phyloP scores from a whole-genome alignment of 2,329 filamentous ascomycete genomes.

The Neofusicoccum umdonicola region DNA sequence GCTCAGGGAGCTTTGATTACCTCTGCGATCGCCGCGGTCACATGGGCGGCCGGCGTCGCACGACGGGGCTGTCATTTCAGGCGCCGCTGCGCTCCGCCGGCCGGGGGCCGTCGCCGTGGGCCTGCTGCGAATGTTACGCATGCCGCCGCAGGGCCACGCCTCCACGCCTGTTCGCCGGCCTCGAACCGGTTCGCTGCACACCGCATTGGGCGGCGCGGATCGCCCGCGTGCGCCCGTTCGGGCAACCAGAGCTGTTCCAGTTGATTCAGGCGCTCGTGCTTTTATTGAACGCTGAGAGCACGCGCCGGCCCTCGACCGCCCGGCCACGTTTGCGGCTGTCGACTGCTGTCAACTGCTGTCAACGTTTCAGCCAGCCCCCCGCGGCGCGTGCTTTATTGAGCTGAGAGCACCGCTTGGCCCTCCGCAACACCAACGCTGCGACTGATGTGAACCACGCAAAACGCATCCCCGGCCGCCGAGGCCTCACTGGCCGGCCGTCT shows the following conservation, averaged over 20 bases:
- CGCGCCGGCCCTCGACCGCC: not conserved
- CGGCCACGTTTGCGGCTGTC: conserved; percentile 1
- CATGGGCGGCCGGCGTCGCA: conserved; percentile 3
- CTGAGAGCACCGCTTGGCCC: conserved; percentile 7
- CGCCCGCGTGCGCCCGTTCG: not conserved
- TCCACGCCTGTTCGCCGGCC: not conserved
- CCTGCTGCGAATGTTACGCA: not conserved
- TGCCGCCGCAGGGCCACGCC: not conserved
- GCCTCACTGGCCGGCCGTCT: not conserved
- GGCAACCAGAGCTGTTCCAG: conserved; percentile 1
- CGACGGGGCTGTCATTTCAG: not conserved
- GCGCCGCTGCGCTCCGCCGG: too few species aligned
- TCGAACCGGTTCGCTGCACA: not conserved
- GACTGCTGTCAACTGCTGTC: not conserved
- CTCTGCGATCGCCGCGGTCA: not conserved
- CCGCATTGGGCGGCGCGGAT: conserved; percentile 5
- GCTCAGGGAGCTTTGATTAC: not conserved
- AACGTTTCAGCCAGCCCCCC: not conserved
- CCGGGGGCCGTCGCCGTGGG: not conserved
- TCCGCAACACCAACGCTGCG: not conserved
- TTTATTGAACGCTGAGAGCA: conserved; percentile 11
- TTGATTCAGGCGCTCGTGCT: conserved; percentile 3
- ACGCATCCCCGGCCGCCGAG: not conserved
- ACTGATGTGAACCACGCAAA: conserved; percentile 1
- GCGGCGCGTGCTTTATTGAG: conserved; percentile 12